Conservation (phyloP, 75 land plant genomes). For the Pinus taeda region DNA sequence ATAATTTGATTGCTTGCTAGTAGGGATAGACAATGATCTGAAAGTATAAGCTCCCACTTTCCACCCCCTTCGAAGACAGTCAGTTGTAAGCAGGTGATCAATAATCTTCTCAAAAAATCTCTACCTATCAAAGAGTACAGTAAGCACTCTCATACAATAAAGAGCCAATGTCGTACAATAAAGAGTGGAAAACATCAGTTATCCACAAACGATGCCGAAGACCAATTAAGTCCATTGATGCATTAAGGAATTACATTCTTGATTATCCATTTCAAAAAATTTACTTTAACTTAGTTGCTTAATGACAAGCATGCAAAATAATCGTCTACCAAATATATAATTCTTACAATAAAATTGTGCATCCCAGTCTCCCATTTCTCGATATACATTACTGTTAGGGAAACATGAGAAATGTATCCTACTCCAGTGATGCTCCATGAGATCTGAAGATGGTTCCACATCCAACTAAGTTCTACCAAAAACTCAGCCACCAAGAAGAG, state of each 20-base stretch:
- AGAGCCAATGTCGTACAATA: neutral
- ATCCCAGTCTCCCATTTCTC: neutral
- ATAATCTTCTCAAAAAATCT: neutral
- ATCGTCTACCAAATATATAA: conserved; percentile 2
- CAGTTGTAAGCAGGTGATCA: neutral
- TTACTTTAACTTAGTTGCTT: neutral
- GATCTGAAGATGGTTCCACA: neutral
- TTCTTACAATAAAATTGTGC: neutral
- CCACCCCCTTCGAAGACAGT: neutral
- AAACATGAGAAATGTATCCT: neutral
- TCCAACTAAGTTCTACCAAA: neutral
- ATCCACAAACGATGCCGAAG: neutral
- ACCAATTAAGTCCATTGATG: neutral
- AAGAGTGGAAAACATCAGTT: neutral
- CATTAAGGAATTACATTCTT: neutral
- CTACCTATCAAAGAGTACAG: neutral
- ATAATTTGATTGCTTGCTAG: neutral
- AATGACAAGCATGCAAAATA: neutral
- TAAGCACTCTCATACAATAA: neutral
- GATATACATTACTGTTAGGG: conserved; percentile 10
- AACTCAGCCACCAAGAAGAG: neutral
- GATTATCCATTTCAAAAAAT: neutral
- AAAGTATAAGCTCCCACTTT: neutral
- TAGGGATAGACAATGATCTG: neutral
- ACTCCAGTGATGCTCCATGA: conserved; percentile 2